phyloP scores from a whole-genome alignment of 2,329 filamentous ascomycete species.

The Fusarium sp. region DNA sequence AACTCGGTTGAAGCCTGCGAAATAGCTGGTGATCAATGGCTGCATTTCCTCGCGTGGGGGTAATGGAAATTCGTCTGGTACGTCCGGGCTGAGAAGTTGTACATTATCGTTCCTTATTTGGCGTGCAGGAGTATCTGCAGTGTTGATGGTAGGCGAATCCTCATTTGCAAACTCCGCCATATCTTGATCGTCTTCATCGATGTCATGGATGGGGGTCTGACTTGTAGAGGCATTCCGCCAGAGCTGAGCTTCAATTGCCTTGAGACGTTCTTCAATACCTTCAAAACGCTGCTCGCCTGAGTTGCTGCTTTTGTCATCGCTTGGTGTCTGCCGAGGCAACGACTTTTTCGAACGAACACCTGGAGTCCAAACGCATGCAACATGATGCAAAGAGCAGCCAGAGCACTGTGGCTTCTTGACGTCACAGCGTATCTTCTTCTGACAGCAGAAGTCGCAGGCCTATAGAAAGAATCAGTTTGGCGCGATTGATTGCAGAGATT shows the following conservation, averaged over 20 bases:
- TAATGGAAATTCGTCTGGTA: background rate
- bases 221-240: background rate
- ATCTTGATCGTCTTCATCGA: background rate
- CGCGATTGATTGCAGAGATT: no score
- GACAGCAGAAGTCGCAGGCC: constrained; percentile 14
- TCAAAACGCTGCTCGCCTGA: background rate
- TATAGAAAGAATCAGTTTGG: no score
- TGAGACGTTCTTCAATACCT: background rate
- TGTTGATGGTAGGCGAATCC: background rate
- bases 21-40: background rate
- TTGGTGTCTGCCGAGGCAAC: background rate
- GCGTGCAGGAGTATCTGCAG: background rate
- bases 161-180: background rate
- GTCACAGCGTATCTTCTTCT: constrained; percentile 15
- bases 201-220: background rate
- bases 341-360: background rate
- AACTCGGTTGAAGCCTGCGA: background rate
- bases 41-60: background rate
- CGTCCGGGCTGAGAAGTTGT: background rate
- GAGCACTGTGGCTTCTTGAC: constrained; percentile 9
- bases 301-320: background rate
- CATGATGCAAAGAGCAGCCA: background rate
- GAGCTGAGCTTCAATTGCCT: constrained; percentile 6
- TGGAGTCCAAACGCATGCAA: constrained; percentile 7
- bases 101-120: background rate